phyloP scores from a whole-genome alignment of 2,329 filamentous ascomycete species.

The Ophiosphaerella herpotricha region DNA sequence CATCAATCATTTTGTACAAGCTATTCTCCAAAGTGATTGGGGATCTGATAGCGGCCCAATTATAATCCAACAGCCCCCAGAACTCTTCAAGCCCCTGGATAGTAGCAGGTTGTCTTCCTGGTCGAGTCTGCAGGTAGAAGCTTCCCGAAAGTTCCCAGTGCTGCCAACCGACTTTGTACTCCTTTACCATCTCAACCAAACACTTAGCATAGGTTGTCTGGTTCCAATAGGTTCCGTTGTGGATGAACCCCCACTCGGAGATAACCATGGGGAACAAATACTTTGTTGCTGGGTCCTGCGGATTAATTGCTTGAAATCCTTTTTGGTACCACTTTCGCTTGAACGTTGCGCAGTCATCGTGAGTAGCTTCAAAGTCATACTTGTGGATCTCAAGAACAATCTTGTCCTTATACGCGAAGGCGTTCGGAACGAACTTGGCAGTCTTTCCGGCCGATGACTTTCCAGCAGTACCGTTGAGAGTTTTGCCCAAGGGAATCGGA shows the following conservation, averaged over 20 bases:
- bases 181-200: slow-evolving; percentile 37
- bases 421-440: slow-evolving; percentile 29
- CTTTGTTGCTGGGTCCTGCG: slow-evolving; percentile 32
- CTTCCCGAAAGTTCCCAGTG: slow-evolving; percentile 40
- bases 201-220: slow-evolving; percentile 41
- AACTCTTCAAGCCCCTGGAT: slow-evolving; percentile 36
- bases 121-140: slow-evolving; percentile 47
- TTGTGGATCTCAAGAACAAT: slow-evolving; percentile 43
- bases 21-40: slow-evolving; percentile 40
- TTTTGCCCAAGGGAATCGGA: slow-evolving; percentile 39
- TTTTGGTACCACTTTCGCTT: slow-evolving; percentile 42
- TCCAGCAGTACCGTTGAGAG: slow-evolving; percentile 33
- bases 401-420: slow-evolving; percentile 35
- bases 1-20: slow-evolving; percentile 38
- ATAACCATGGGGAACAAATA: slow-evolving; percentile 39
- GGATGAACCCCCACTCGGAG: slow-evolving; percentile 41
- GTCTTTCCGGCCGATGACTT: slow-evolving; percentile 32
- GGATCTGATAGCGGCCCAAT: slow-evolving; percentile 32
- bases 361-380: slow-evolving; percentile 40
- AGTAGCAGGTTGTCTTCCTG: slow-evolving; percentile 28
- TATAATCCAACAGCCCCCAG: slow-evolving; percentile 38
- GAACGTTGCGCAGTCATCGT: slow-evolving; percentile 37
- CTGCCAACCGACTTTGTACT: slow-evolving; percentile 37
- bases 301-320: slow-evolving; percentile 38
- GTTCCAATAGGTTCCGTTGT: slow-evolving; percentile 39